Conservation (phyloP, 805 yeast genomes). For the Ogataea pignaliae region DNA sequence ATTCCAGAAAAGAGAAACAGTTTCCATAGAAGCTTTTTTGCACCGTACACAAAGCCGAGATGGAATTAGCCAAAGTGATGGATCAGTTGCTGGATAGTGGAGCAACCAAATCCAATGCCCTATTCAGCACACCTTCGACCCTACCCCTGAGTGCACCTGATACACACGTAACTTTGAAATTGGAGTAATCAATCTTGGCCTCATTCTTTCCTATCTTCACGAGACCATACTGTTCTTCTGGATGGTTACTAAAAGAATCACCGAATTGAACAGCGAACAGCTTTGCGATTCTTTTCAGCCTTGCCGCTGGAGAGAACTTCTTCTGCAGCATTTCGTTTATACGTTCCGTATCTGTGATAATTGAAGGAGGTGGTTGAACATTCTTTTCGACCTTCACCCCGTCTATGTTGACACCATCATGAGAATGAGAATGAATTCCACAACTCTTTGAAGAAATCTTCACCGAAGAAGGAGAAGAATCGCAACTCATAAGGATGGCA, state of each 20-base stretch:
- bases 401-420: conserved; percentile 7
- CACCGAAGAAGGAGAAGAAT: conserved; percentile 92
- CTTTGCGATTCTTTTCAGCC: conserved; percentile 52
- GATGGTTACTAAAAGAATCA: conserved; percentile 48
- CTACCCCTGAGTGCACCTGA: conserved; percentile 77
- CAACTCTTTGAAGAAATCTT: conserved; percentile 69
- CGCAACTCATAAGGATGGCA: conserved; percentile 87
- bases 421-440: conserved; percentile 19
- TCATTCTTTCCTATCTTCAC: conserved; percentile 71
- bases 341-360: conserved; percentile 7
- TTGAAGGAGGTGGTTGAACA: conserved; percentile 11
- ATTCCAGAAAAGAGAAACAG: too few species aligned
- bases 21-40: background rate
- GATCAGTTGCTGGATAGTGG: conserved; percentile 54
- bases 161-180: conserved; percentile 63
- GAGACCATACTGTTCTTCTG: conserved; percentile 43
- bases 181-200: conserved; percentile 64
- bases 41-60: background rate
- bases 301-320: conserved; percentile 32
- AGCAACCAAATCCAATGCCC: conserved; percentile 79
- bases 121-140: conserved; percentile 70
- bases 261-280: conserved; percentile 87
- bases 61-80: background rate
- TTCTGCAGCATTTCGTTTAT: conserved; percentile 19
- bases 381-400: background rate